These are phyloP conservation scores for Mucor velutinosus DNA, from an alignment of 371 early-diverging fungal species.

Conservation along the genomic window DNA sequence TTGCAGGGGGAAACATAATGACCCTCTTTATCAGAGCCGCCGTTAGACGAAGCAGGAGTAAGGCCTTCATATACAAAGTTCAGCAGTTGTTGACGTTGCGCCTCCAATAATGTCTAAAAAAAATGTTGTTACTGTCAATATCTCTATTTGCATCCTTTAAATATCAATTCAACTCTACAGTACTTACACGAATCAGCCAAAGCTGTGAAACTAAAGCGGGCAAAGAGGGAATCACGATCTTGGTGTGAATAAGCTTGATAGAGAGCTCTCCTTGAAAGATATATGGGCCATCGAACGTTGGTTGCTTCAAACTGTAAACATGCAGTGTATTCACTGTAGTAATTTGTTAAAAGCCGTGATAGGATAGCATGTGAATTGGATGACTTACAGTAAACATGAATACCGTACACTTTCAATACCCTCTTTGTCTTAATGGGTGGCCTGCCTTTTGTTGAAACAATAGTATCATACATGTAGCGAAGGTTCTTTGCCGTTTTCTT, in stretches of 20 bases:
- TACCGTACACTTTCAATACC: constrained; percentile 7
- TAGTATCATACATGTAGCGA: neutral
- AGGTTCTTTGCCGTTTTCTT: constrained; percentile 13
- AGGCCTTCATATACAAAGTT: neutral
- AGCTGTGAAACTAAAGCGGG: neutral
- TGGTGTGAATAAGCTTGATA: neutral
- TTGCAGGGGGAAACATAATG: neutral
- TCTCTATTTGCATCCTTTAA: neutral
- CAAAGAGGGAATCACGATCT: neutral
- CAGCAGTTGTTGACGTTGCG: too few species aligned
- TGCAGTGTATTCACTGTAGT: neutral
- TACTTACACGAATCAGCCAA: neutral
- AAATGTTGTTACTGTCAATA: neutral
- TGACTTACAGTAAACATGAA: constrained; percentile 13
- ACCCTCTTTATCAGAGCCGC: neutral
- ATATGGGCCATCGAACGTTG: neutral
- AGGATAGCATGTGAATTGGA: neutral
- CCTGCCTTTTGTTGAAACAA: neutral
- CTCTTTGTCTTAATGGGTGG: neutral
- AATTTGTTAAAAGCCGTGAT: neutral
- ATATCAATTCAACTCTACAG: too few species aligned
- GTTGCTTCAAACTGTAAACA: neutral
- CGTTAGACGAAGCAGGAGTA: neutral
- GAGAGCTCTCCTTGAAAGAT: neutral
- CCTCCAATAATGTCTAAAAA: neutral